Percentiles rank a stretch among this genome's conserved stretches.
phyloP scores from a whole-genome alignment of 345 rosid genomes.

The Punica granatum region DNA sequence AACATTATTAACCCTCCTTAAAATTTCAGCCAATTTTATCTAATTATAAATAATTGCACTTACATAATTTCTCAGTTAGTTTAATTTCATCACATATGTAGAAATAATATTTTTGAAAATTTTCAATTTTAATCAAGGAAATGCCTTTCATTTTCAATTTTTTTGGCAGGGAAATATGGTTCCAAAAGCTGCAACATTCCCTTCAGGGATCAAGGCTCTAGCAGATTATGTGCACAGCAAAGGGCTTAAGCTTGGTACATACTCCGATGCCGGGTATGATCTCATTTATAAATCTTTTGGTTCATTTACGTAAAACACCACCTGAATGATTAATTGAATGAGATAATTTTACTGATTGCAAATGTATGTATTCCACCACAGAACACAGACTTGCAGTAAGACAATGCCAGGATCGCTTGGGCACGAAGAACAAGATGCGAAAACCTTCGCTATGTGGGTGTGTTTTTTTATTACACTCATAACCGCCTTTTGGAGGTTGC shows the following conservation, averaged over 20 bases:
- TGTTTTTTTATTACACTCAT: neutral
- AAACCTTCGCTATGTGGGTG: slow-evolving; percentile 49
- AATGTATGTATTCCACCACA: slow-evolving; percentile 2
- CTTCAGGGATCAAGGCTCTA: slow-evolving; percentile 33
- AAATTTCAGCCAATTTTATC: too few species aligned
- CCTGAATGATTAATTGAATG: neutral
- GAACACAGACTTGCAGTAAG: slow-evolving; percentile 32
- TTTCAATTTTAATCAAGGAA: too few species aligned
- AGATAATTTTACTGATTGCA: neutral
- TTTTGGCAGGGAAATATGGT: slow-evolving; percentile 34
- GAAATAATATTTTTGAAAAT: too few species aligned
- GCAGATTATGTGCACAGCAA: slow-evolving; percentile 35
- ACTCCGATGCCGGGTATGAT: slow-evolving; percentile 36
- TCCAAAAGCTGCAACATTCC: slow-evolving; percentile 26
- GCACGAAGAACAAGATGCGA: slow-evolving; percentile 44
- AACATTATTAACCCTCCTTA: neutral
- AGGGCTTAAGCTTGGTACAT: slow-evolving; percentile 37
- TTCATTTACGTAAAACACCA: neutral
- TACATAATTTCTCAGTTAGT: too few species aligned
- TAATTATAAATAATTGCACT: too few species aligned
- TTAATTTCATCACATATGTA: too few species aligned
- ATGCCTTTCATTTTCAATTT: neutral
- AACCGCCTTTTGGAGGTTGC: neutral
- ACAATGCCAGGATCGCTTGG: slow-evolving; percentile 51
- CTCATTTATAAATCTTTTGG: neutral